Percentiles rank a stretch among this genome's conserved stretches.
Conservation (phyloP, 2,329 filamentous ascomycete species). For the Aspergillus sojae region DNA sequence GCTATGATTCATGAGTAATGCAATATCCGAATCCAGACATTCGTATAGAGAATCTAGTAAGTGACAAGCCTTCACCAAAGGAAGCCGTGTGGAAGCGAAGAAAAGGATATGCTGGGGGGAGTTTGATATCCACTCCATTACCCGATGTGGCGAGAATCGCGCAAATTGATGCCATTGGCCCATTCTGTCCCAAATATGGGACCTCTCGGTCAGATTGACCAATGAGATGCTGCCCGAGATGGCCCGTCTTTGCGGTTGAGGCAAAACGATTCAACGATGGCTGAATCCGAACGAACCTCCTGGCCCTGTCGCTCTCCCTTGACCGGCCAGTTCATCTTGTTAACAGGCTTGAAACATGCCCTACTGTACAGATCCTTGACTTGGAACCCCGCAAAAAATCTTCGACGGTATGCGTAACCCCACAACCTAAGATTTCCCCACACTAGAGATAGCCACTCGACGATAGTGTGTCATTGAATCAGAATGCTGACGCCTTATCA, state of each 20-base stretch:
- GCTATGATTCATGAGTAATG: background rate
- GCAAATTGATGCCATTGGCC: conserved; percentile 18
- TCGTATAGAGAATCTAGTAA: background rate
- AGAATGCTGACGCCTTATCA: background rate
- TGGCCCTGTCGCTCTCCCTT: background rate
- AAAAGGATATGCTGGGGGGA: background rate
- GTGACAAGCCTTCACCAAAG: background rate
- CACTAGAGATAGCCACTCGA: background rate
- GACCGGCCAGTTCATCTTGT: too few species aligned
- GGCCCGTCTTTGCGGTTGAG: background rate
- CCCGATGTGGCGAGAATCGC: conserved; percentile 5
- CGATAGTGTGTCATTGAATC: background rate
- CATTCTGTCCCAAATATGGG: background rate
- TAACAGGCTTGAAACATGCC: background rate
- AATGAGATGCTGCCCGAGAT: background rate
- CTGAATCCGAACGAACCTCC: background rate
- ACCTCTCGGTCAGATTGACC: background rate
- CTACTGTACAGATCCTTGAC: background rate
- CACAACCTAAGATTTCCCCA: background rate
- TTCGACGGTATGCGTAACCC: background rate
- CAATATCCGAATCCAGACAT: background rate
- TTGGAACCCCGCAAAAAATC: background rate
- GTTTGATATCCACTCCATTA: background rate
- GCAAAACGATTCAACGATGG: background rate
- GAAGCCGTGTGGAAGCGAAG: background rate